Percentiles rank a stretch among this genome's conserved stretches.
Conservation (phyloP, 2,329 filamentous ascomycete genomes). For the Fusarium neocosmosporiellum region DNA sequence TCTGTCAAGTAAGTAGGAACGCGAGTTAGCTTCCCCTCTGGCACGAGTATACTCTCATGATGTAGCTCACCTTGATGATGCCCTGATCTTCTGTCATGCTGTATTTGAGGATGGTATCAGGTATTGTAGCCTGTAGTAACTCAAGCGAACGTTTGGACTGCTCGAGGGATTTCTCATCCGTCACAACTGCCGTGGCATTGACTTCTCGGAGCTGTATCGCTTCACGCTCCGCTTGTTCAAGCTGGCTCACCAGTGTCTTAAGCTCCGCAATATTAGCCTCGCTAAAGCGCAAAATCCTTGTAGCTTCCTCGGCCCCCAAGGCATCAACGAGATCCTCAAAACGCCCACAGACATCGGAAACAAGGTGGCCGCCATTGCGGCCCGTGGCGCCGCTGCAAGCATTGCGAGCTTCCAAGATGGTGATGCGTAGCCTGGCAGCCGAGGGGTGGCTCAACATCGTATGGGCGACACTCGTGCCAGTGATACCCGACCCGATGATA, state of each 20-base stretch:
- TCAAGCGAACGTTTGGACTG: neutral
- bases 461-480: constrained; percentile 40
- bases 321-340: constrained; percentile 46
- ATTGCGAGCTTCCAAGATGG: constrained; percentile 41
- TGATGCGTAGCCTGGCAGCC: constrained; percentile 8
- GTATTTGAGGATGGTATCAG: neutral
- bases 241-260: constrained; percentile 1
- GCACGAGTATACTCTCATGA: neutral
- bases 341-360: constrained; percentile 48
- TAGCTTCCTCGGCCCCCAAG: constrained; percentile 50
- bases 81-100: neutral
- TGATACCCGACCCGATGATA: constrained; percentile 45
- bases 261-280: constrained; percentile 18
- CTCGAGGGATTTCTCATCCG: neutral
- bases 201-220: constrained; percentile 8
- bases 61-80: constrained; percentile 30
- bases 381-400: constrained; percentile 26
- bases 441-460: constrained; percentile 29
- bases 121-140: neutral
- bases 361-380: constrained; percentile 37
- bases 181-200: neutral
- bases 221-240: neutral
- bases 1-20: neutral
- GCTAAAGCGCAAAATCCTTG: constrained; percentile 55
- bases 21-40: neutral